Percentiles rank a stretch among this genome's conserved stretches.
Conservation (phyloP, 163 green algal genomes). For the Picocystis sp. region DNA sequence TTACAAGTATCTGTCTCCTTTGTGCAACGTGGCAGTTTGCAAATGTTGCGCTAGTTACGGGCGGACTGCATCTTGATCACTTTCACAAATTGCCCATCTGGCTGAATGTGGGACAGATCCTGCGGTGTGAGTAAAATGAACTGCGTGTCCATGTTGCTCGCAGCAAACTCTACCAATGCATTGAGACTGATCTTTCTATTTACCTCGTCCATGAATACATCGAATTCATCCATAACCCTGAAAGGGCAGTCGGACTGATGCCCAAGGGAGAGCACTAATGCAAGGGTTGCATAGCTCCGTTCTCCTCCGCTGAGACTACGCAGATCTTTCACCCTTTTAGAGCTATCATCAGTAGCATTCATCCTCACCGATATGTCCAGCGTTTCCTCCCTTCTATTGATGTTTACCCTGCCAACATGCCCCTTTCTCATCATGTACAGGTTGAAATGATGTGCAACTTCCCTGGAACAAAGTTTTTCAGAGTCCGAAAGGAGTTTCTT, state of each 20-base stretch:
- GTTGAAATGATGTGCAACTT: too few species aligned
- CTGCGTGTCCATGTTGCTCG: conserved; percentile 21
- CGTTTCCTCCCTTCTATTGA: too few species aligned
- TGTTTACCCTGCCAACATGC: too few species aligned
- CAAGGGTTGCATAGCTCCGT: conserved; percentile 53
- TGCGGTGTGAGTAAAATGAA: conserved; percentile 44
- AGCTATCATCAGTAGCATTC: too few species aligned
- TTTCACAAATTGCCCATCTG: conserved; percentile 23
- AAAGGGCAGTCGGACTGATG: conserved; percentile 44
- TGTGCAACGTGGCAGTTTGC: too few species aligned
- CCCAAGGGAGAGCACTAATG: conserved; percentile 52
- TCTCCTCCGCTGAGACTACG: conserved; percentile 48
- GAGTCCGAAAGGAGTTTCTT: too few species aligned
- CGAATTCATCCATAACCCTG: conserved; percentile 63
- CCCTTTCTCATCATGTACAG: too few species aligned
- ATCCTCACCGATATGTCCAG: too few species aligned
- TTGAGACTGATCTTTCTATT: conserved; percentile 34
- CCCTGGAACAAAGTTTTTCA: too few species aligned
- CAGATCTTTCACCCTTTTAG: too few species aligned
- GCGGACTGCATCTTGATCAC: conserved; percentile 23
- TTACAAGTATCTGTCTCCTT: too few species aligned
- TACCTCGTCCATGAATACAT: conserved; percentile 61
- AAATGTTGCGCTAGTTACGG: conserved; percentile 1
- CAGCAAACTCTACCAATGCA: conserved; percentile 36
- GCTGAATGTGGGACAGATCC: conserved; percentile 26